These are phyloP conservation scores for Pascua guehoae DNA, from an alignment of 1,284 basidiomycete genomes.

Conservation along the genomic window DNA sequence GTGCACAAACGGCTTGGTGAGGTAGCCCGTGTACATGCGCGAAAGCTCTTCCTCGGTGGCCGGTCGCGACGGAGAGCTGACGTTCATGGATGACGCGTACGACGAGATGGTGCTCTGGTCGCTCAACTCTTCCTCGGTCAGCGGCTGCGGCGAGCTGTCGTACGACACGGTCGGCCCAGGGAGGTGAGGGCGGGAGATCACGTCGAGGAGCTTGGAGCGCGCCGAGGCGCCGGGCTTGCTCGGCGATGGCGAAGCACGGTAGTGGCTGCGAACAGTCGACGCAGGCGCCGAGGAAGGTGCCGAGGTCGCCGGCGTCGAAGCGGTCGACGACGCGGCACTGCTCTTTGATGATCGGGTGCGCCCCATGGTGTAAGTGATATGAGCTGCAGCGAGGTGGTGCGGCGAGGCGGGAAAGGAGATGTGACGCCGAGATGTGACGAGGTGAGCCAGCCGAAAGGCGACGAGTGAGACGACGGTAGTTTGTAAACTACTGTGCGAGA, in stretches of 20 bases:
- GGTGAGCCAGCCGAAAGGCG: too few relatives aligned
- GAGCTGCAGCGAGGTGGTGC: too few relatives aligned
- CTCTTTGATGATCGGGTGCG: too few relatives aligned
- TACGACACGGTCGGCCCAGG: slow-evolving; percentile 19
- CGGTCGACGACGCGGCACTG: neutral
- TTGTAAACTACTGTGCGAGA: too few relatives aligned
- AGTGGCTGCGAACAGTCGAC: too few relatives aligned
- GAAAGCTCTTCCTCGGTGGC: slow-evolving; percentile 28
- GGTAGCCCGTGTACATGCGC: slow-evolving; percentile 40
- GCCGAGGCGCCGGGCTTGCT: slow-evolving; percentile 17
- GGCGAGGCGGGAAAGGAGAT: too few relatives aligned
- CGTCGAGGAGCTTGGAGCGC: slow-evolving; percentile 34
- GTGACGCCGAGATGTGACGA: too few relatives aligned
- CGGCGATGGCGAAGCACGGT: neutral
- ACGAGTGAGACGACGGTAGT: too few relatives aligned
- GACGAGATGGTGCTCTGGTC: slow-evolving; percentile 39
- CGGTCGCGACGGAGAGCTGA: neutral
- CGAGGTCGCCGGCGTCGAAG: neutral
- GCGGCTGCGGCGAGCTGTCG: slow-evolving; percentile 18
- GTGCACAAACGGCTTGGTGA: slow-evolving; percentile 37
- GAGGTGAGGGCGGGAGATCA: slow-evolving; percentile 32
- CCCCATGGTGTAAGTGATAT: too few relatives aligned
- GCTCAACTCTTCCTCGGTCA: slow-evolving; percentile 31
- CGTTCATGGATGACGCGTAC: slow-evolving; percentile 31
- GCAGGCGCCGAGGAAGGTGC: too few relatives aligned